These are phyloP conservation scores for Cercospora nicotianae DNA, from an alignment of 2,329 filamentous ascomycete genomes.

Conservation along the genomic window DNA sequence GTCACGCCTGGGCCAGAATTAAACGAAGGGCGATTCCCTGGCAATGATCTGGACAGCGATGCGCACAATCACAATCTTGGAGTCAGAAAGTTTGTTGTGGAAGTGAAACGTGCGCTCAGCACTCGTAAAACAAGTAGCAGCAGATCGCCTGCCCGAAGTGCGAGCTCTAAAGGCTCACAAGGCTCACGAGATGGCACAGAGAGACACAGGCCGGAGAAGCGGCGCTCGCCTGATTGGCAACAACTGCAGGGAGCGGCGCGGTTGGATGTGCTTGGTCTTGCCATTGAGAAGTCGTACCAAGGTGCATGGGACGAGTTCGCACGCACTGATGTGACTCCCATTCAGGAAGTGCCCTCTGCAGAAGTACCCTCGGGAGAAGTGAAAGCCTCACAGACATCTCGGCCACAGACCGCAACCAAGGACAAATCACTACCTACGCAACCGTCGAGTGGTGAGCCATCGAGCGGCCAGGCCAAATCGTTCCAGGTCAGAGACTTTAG, in stretches of 20 bases:
- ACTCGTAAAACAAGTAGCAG: slow-evolving; percentile 40
- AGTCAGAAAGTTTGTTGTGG: slow-evolving; percentile 83
- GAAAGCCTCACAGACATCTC: slow-evolving; percentile 12
- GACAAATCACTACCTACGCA: slow-evolving; percentile 8
- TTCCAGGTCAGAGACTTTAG: slow-evolving; percentile 25
- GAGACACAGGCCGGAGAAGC: slow-evolving; percentile 14
- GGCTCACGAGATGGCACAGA: slow-evolving; percentile 13
- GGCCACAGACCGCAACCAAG: slow-evolving; percentile 21
- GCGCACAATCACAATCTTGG: slow-evolving; percentile 56
- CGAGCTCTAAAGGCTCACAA: slow-evolving; percentile 46
- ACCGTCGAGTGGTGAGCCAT: background rate
- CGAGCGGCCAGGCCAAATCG: slow-evolving; percentile 13
- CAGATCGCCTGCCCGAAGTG: slow-evolving; percentile 24
- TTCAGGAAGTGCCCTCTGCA: slow-evolving; percentile 9
- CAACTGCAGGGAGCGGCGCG: slow-evolving; percentile 33
- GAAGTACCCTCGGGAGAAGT: slow-evolving; percentile 3
- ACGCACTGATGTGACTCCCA: slow-evolving; percentile 11
- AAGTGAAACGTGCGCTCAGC: slow-evolving; percentile 78
- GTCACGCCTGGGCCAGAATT: slow-evolving; percentile 50
- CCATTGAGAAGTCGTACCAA: slow-evolving; percentile 33
- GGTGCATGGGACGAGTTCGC: slow-evolving; percentile 24
- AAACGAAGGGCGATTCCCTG: slow-evolving; percentile 19
- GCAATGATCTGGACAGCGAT: slow-evolving; percentile 18
- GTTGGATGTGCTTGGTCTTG: slow-evolving; percentile 67
- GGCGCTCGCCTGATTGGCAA: slow-evolving; percentile 30